Evolutionary conservation across 345 rosid genomes (phyloP), one percentile per base, ranked within the genome.

Genomic region (Corchorus capsularis): DNA sequence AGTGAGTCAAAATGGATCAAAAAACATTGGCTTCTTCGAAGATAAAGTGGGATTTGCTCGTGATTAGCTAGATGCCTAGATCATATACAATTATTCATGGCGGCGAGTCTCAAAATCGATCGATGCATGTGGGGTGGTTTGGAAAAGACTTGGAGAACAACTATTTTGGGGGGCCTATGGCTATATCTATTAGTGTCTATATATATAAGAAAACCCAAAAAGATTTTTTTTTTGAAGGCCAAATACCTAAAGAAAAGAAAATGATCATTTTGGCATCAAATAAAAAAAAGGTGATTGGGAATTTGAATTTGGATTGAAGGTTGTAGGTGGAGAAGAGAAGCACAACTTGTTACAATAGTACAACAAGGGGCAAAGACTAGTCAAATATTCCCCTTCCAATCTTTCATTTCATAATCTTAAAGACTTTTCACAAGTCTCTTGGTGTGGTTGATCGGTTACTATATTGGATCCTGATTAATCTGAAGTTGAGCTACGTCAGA

Each of bases 311-410:
- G 4, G 43, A 39, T 39, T 34, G 46, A 34, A 35, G 59, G 17
- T 39, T 0, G 4, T 22, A 65, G 11, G 41, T 8, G 34, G 39
- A 8, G 61, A 34, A 45, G 70, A 65, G 47, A 53, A n/a, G 61
- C 73, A 53, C 62, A 70, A n/a, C 5, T 70, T 70, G 8, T 17
- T 34, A 22, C 32, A 39, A 2, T 43, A 41, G 62, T 22, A 57
- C 35, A 57, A 57, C 35, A 57, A 20, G 62, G 34, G 62, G 62
- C 14, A 57, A 57, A 20, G 73, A 53, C 32, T 14, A 5, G 46
- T 70, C 73, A 70, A 54, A n/a, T 70, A 70, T 53, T 53, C 74
- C 9, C 49, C 22, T n/a, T 37, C 32, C 74, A 53, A 35, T 35
- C 22, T n/a, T 37, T 50, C 74, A 53, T 54, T 35, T 70, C 62